A percentile compares a stretch with the other conserved stretches of the same genome.
phyloP scores from a whole-genome alignment of 352 stramenopile genomes.

The Elongisporangium senticosum region DNA sequence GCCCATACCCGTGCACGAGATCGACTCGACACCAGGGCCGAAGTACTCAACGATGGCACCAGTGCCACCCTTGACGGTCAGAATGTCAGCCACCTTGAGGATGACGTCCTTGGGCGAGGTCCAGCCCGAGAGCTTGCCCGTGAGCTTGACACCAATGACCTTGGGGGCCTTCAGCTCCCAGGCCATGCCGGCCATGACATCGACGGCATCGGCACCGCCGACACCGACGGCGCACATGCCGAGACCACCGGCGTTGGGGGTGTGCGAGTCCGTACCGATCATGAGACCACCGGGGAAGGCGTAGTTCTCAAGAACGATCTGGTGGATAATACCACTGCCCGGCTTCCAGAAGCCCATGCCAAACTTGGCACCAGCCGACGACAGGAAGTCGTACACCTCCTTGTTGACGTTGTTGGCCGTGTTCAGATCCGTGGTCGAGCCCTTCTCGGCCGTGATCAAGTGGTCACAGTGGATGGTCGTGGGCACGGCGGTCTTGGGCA shows the following conservation, averaged over 20 bases:
- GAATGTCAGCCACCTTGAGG: slow-evolving; percentile 91
- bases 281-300: slow-evolving; percentile 92
- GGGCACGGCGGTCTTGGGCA: slow-evolving; percentile 90
- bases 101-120: slow-evolving; percentile 93
- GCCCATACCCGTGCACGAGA: slow-evolving; percentile 92
- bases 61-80: slow-evolving; percentile 92
- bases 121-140: slow-evolving; percentile 90
- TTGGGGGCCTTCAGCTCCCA: slow-evolving; percentile 95
- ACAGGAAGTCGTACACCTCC: slow-evolving; percentile 92
- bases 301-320: slow-evolving; percentile 95
- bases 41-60: slow-evolving; percentile 94
- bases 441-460: slow-evolving; percentile 93
- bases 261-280: slow-evolving; percentile 94
- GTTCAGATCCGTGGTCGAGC: slow-evolving; percentile 79
- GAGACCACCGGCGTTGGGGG: slow-evolving; percentile 89
- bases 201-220: slow-evolving; percentile 88
- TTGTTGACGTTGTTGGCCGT: slow-evolving; percentile 89
- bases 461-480: slow-evolving; percentile 94
- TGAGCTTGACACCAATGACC: slow-evolving; percentile 93
- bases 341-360: slow-evolving; percentile 94
- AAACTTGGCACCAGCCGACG: slow-evolving; percentile 90
- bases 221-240: slow-evolving; percentile 93
- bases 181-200: slow-evolving; percentile 92
- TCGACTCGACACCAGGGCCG: slow-evolving; percentile 88
- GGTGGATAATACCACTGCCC: slow-evolving; percentile 91